Evolutionary conservation across 768 basidiomycete genomes (phyloP).

Genomic region (Trametes gibbosa): DNA sequence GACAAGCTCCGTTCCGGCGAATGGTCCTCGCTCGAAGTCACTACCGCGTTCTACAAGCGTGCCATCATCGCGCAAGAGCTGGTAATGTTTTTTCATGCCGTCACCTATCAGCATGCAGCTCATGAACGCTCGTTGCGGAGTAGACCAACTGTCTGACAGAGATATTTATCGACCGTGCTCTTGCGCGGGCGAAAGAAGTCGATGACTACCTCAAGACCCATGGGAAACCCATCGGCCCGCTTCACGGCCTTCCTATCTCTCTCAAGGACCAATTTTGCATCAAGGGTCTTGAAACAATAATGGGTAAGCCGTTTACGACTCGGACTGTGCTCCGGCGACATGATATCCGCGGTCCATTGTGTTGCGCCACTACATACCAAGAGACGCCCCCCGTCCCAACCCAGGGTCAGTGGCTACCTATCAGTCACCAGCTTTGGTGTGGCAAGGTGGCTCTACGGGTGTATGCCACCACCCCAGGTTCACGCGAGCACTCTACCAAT

Average conservation of each 20-base stretch:
- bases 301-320: slow-evolving; percentile 37
- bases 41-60: slow-evolving; percentile 45
- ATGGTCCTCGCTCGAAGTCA: slow-evolving; percentile 58
- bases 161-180: slow-evolving; percentile 45
- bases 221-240: slow-evolving; percentile 42
- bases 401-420: too few relatives aligned
- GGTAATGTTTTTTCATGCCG: slow-evolving; percentile 22
- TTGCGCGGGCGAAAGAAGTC: slow-evolving; percentile 40
- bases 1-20: slow-evolving; percentile 47
- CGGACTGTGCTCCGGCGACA: background rate
- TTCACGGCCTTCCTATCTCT: slow-evolving; percentile 46
- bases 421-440: too few relatives aligned
- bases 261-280: slow-evolving; percentile 52
- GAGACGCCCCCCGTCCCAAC: too few relatives aligned
- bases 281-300: slow-evolving; percentile 59
- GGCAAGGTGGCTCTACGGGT: too few relatives aligned
- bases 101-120: background rate
- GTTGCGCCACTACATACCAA: too few relatives aligned
- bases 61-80: slow-evolving; percentile 51
- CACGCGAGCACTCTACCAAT: too few relatives aligned
- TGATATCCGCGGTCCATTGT: too few relatives aligned
- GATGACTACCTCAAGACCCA: slow-evolving; percentile 39
- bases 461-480: too few relatives aligned
- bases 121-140: too few relatives aligned
- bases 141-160: slow-evolving; percentile 52